Evolutionary conservation across 768 basidiomycete species (phyloP).

Genomic region (Mycena latifolia): DNA sequence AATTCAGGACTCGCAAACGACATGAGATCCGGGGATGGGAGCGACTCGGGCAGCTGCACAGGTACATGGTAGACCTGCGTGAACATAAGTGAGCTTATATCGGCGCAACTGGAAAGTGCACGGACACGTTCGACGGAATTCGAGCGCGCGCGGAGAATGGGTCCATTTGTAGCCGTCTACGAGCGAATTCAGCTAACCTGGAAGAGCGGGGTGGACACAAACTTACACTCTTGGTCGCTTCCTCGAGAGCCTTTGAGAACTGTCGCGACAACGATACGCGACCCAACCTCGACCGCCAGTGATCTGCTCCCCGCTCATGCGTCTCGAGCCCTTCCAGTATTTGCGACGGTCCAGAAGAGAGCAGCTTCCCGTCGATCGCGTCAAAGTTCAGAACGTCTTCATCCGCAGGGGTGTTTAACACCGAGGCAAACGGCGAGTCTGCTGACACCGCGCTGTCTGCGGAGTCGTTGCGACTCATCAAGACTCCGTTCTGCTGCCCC

Average conservation of each 20-base stretch:
- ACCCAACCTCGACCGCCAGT: neutral
- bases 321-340: conserved; percentile 16
- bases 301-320: neutral
- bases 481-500: neutral
- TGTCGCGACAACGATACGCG: conserved; percentile 30
- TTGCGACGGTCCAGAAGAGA: neutral
- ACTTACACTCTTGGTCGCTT: conserved; percentile 23
- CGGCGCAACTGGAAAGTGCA: neutral
- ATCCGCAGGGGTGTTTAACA: conserved; percentile 32
- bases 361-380: conserved; percentile 14
- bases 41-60: neutral
- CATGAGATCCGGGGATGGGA: neutral
- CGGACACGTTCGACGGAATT: conserved; percentile 8
- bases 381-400: conserved; percentile 24
- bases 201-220: neutral
- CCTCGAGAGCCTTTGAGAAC: conserved; percentile 29
- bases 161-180: neutral
- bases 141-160: neutral
- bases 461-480: conserved; percentile 31
- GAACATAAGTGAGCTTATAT: neutral
- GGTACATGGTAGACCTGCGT: neutral
- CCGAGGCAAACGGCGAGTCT: conserved; percentile 27
- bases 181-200: neutral
- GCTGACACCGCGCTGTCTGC: conserved; percentile 26
- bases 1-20: conserved; percentile 6